Conservation (phyloP, 2,329 filamentous ascomycete species). For the Sclerotinia subarctica region DNA sequence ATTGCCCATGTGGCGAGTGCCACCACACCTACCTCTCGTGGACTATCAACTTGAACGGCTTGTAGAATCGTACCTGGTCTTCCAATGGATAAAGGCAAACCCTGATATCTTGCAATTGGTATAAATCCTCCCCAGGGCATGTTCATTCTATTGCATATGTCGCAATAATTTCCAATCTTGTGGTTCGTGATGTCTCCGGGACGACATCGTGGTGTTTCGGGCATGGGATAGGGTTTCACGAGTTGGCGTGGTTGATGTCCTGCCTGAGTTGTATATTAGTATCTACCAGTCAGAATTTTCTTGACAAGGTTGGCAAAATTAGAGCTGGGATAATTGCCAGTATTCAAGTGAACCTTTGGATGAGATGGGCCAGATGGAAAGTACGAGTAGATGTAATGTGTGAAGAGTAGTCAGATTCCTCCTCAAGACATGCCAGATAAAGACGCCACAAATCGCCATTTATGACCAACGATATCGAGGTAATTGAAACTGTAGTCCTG, state of each 20-base stretch:
- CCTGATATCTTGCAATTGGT: not conserved
- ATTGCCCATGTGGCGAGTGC: slow-evolving; percentile 9
- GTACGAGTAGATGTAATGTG: too few species aligned
- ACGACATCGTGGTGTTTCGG: not conserved
- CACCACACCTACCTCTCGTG: not conserved
- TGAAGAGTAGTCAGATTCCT: not conserved
- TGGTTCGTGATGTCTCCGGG: not conserved
- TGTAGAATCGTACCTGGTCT: not conserved
- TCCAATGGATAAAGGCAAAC: not conserved
- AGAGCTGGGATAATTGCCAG: not conserved
- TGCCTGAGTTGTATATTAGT: not conserved
- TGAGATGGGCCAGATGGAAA: not conserved
- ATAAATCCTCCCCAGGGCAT: slow-evolving; percentile 1
- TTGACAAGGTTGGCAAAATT: too few species aligned
- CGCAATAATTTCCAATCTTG: not conserved
- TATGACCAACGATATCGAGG: not conserved
- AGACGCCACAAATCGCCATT: not conserved
- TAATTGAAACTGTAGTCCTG: too few species aligned
- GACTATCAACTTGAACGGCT: not conserved
- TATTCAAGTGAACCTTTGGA: not conserved
- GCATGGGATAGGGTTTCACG: not conserved
- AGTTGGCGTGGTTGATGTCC: slow-evolving; percentile 8
- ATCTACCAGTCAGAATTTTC: not conserved
- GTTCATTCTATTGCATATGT: not conserved
- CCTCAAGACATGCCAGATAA: not conserved